Percentiles rank a stretch among this genome's conserved stretches.
phyloP scores from a whole-genome alignment of 169 alveolate species.

The Eimeria acervulina region DNA sequence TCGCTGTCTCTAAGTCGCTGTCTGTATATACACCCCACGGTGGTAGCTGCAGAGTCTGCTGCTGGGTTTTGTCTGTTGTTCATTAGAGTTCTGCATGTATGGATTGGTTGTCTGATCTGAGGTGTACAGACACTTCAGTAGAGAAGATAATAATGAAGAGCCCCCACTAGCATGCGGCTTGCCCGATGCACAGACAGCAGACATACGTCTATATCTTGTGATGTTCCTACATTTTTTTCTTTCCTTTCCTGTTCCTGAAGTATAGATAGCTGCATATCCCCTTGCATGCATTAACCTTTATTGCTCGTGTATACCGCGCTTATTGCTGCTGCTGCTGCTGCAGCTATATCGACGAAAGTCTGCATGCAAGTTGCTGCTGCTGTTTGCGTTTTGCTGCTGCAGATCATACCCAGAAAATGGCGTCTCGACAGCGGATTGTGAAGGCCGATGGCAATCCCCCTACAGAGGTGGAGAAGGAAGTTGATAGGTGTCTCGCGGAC shows the following conservation, averaged over 20 bases:
- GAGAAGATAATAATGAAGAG: too few species aligned
- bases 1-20: too few species aligned
- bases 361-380: too few species aligned
- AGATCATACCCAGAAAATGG: slow-evolving; percentile 20
- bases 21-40: too few species aligned
- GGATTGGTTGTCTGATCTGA: too few species aligned
- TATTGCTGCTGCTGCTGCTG: neutral
- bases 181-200: neutral
- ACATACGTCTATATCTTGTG: neutral
- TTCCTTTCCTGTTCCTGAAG: neutral
- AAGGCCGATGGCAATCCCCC: slow-evolving; percentile 80
- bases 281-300: neutral
- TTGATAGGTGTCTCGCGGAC: slow-evolving; percentile 62
- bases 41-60: too few species aligned
- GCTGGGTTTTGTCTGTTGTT: too few species aligned
- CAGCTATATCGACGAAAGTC: too few species aligned
- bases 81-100: too few species aligned
- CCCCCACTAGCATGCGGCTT: neutral
- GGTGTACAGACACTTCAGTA: neutral
- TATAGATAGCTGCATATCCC: neutral
- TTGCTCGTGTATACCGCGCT: neutral
- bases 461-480: slow-evolving; percentile 69
- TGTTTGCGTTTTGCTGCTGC: too few species aligned
- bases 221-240: neutral
- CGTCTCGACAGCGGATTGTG: slow-evolving; percentile 68